Evolutionary conservation across 2,329 filamentous ascomycete species (phyloP), one percentile per base, ranked within the genome.

Genomic region (Dothistroma pini): DNA sequence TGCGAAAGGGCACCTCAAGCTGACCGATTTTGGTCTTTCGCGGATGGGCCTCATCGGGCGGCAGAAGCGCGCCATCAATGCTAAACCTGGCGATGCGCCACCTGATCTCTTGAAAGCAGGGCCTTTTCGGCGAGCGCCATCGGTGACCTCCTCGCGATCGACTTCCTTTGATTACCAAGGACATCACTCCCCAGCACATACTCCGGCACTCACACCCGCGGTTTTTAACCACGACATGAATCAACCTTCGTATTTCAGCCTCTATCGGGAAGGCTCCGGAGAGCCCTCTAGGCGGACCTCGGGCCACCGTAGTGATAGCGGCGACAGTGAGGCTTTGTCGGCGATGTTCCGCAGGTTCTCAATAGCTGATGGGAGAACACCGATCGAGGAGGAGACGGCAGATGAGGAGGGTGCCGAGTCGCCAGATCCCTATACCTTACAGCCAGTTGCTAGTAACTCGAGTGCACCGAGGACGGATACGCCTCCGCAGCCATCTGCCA

Each of bases 21-120:
- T 99, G 69, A 99, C 96, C 0, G 95, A 99, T 75, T 99, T 99
- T 78, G 95, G 95, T 63, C 81, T 99, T 29, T 99, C 95, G 12
- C 88, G 95, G 31, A 97, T 99, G 93, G 96, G 95, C 73, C 81
- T 99, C 65, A 90, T 99, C 63, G 95, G 95, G 62, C 90, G 95
- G 70, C 95, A 99, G 77, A 97, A 99, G 79, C 87, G 95, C 70
- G 91, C 93, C 22, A 81, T 97, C 53, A 95, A 89, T 72, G 87
- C 84, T 78, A 84, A 86, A 83, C 72, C 86, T 31, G 86, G 87
- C 34, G 93, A 99, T 66, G 86, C 89, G n/a, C 92, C 88, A 0
- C 95, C 95, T 0, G 96, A 99, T 77, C 80, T 99, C 12, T 83
- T 97, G 49, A 97, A 96, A 73, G 88, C 95, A 70, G 93, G 93